These are phyloP conservation scores for Pyrus bretschneideri DNA, from an alignment of 306 rosid species.

Conservation along the genomic window DNA sequence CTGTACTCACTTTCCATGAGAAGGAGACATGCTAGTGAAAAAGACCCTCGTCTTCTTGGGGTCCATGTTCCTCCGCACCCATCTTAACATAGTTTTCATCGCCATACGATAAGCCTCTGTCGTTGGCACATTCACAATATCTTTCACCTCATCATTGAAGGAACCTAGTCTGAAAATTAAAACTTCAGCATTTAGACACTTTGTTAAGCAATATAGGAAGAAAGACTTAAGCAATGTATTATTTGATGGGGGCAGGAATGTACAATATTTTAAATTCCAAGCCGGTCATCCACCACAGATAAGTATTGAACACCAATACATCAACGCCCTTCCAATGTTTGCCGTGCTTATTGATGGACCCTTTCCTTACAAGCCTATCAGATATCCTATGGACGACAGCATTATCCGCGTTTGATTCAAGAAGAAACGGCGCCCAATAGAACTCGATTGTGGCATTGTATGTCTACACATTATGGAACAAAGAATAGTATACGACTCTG, in stretches of 20 bases:
- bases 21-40: constrained; percentile 99
- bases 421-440: constrained; percentile 97
- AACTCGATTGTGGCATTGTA: constrained; percentile 95
- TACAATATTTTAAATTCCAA: constrained; percentile 76
- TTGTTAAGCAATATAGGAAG: background rate
- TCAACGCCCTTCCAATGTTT: constrained; percentile 80
- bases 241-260: background rate
- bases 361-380: constrained; percentile 79
- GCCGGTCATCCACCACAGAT: constrained; percentile 98
- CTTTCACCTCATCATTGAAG: constrained; percentile 69
- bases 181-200: background rate
- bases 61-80: constrained; percentile 83
- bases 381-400: constrained; percentile 70
- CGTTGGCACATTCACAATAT: constrained; percentile 57
- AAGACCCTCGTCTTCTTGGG: constrained; percentile 80
- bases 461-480: constrained; percentile 28
- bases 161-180: constrained; percentile 59
- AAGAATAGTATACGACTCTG: background rate
- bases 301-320: constrained; percentile 76
- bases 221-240: background rate
- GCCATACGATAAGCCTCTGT: constrained; percentile 94
- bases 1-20: constrained; percentile 64
- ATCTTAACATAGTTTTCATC: constrained; percentile 86
- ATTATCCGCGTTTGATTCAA: constrained; percentile 78
- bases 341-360: constrained; percentile 85